These are phyloP conservation scores for Fusarium xylarioides DNA, from an alignment of 2,329 filamentous ascomycete species.

Conservation along the genomic window DNA sequence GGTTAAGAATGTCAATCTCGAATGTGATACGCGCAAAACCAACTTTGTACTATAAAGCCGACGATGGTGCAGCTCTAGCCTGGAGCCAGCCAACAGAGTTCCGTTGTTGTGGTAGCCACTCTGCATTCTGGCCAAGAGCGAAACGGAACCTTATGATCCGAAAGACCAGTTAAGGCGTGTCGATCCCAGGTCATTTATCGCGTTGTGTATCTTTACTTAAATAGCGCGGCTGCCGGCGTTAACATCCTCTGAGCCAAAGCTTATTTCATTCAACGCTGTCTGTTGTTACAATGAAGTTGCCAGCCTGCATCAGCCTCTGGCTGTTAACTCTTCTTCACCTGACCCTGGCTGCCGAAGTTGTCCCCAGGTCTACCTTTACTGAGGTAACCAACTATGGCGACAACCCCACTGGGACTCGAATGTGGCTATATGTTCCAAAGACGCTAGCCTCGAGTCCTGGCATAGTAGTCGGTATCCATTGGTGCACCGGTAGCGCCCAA, in stretches of 20 bases:
- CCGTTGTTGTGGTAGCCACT: not conserved
- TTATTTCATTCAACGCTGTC: accelerated
- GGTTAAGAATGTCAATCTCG: too few species aligned
- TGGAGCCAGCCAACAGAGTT: not conserved
- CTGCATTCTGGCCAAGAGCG: not conserved
- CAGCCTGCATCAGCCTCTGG: conserved; percentile 10
- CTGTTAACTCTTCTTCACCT: not conserved
- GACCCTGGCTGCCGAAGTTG: conserved; percentile 21
- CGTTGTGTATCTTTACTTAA: accelerated
- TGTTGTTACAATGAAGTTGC: conserved; percentile 6
- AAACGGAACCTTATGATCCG: not conserved
- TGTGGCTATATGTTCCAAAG: conserved; percentile 49
- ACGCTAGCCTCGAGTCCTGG: conserved; percentile 53
- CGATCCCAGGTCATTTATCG: not conserved
- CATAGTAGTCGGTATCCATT: conserved; percentile 65
- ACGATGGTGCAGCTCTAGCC: not conserved
- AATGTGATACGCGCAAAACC: not conserved
- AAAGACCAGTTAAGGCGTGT: not conserved
- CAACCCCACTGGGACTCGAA: conserved; percentile 30
- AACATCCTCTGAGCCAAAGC: accelerated
- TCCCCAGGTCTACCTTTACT: conserved; percentile 31
- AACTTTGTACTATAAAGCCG: not conserved
- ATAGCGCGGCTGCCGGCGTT: not conserved
- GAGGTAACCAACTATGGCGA: conserved; percentile 32
- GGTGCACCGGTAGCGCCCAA: conserved; percentile 63